These are phyloP conservation scores for Pterocarpus macrocarpus DNA, from an alignment of 306 rosid genomes.

Conservation along the genomic window DNA sequence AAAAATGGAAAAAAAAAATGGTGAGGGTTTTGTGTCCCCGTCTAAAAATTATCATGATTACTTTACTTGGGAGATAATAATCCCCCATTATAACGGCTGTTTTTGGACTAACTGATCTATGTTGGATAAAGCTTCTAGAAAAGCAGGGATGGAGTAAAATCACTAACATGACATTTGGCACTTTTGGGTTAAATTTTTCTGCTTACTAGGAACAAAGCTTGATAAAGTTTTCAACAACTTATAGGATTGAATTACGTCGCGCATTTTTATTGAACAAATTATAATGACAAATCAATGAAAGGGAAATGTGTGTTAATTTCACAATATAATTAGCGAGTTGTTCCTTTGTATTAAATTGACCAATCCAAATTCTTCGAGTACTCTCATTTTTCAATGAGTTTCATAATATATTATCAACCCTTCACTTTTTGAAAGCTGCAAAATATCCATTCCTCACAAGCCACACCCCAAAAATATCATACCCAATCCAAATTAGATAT, in stretches of 20 bases:
- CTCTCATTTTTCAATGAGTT: slow-evolving; percentile 34
- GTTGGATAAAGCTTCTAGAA: slow-evolving; percentile 50
- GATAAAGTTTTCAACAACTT: slow-evolving; percentile 49
- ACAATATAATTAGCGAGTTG: not conserved
- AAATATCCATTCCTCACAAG: slow-evolving; percentile 25
- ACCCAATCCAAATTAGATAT: slow-evolving; percentile 13
- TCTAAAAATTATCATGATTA: slow-evolving; percentile 50
- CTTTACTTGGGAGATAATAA: slow-evolving; percentile 62
- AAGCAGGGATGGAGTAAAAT: slow-evolving; percentile 41
- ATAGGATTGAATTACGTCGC: slow-evolving; percentile 48
- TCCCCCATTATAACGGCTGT: slow-evolving; percentile 39
- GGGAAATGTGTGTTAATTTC: slow-evolving; percentile 30
- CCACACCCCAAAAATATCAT: slow-evolving; percentile 7
- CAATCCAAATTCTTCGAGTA: slow-evolving; percentile 17
- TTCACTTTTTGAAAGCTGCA: slow-evolving; percentile 37
- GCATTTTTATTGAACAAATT: slow-evolving; percentile 34
- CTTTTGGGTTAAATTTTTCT: slow-evolving; percentile 42
- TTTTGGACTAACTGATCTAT: slow-evolving; percentile 30
- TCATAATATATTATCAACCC: not conserved
- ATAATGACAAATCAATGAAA: slow-evolving; percentile 45
- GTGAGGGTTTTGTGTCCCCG: slow-evolving; percentile 37
- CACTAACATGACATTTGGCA: slow-evolving; percentile 45
- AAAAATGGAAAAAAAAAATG: not conserved
- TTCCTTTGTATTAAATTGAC: slow-evolving; percentile 41
- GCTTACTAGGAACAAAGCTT: slow-evolving; percentile 35